phyloP scores from a whole-genome alignment of 768 basidiomycete species.

The Tubosaeta sp. region DNA sequence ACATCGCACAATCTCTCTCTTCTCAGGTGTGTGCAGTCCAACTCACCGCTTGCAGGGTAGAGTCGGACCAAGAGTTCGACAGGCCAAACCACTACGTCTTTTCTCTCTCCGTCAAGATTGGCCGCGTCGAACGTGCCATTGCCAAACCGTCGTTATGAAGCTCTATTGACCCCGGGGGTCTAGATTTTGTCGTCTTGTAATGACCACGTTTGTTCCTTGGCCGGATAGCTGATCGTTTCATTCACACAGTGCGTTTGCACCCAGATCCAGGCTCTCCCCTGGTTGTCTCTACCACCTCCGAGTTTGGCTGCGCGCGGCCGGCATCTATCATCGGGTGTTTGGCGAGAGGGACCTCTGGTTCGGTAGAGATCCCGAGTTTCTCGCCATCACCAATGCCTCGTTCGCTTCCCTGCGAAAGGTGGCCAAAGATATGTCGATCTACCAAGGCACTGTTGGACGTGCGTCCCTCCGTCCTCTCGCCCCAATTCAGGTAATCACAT shows the following conservation, averaged over 20 bases:
- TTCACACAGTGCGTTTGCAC: conserved; percentile 49
- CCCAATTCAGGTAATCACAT: background rate
- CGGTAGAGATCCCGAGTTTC: conserved; percentile 63
- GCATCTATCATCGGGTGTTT: conserved; percentile 61
- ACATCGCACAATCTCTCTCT: no score
- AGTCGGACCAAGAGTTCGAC: conserved; percentile 19
- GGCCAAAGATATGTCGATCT: conserved; percentile 44
- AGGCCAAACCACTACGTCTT: conserved; percentile 42
- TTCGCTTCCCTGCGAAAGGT: conserved; percentile 47
- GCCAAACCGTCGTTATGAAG: conserved; percentile 44
- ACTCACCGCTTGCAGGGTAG: no score
- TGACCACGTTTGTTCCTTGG: conserved; percentile 8
- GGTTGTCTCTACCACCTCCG: conserved; percentile 55
- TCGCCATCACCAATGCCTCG: conserved; percentile 50
- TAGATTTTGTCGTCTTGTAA: conserved; percentile 64
- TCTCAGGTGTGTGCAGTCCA: no score
- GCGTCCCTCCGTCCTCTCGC: conserved; percentile 36
- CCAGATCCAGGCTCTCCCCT: conserved; percentile 51
- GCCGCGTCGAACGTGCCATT: conserved; percentile 52
- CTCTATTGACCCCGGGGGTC: conserved; percentile 50
- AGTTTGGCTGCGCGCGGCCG: conserved; percentile 57
- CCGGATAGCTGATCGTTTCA: background rate
- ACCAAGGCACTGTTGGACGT: conserved; percentile 52
- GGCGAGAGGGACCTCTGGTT: conserved; percentile 63
- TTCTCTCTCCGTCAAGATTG: conserved; percentile 49